phyloP scores from a whole-genome alignment of 2,329 filamentous ascomycete genomes.

The Keithomyces neogunnii region DNA sequence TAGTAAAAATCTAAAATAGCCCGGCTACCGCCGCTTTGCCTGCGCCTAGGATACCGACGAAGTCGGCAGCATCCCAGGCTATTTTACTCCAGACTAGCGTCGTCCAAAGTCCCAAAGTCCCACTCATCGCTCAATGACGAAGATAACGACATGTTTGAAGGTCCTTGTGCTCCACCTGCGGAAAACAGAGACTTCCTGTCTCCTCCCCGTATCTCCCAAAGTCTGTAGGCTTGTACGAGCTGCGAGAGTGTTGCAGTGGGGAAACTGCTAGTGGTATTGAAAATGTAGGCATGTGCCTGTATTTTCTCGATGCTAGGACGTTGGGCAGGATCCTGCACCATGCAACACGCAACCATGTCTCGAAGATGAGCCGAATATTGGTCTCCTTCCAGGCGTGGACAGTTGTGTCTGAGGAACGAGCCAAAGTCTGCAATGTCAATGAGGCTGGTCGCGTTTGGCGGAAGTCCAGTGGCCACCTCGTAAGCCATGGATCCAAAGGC shows the following conservation, averaged over 20 bases:
- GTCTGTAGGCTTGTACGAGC: slow-evolving; percentile 62
- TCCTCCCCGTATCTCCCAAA: slow-evolving; percentile 69
- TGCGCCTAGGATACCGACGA: too few relatives aligned
- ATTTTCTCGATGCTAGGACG: slow-evolving; percentile 63
- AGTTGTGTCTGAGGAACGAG: slow-evolving; percentile 48
- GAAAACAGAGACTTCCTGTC: slow-evolving; percentile 59
- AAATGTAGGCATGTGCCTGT: slow-evolving; percentile 60
- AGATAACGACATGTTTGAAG: slow-evolving; percentile 33
- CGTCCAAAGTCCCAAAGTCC: slow-evolving; percentile 60
- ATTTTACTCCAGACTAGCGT: slow-evolving; percentile 51
- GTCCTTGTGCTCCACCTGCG: slow-evolving; percentile 47
- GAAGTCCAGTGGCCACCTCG: slow-evolving; percentile 73
- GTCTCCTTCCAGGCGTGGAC: slow-evolving; percentile 62
- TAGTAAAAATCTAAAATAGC: too few relatives aligned
- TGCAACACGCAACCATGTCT: slow-evolving; percentile 62
- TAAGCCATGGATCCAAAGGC: slow-evolving; percentile 74
- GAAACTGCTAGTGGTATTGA: slow-evolving; percentile 50
- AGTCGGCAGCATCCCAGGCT: too few relatives aligned
- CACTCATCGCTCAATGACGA: slow-evolving; percentile 49
- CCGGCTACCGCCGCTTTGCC: too few relatives aligned
- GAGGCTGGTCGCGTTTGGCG: slow-evolving; percentile 56
- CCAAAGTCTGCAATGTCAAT: slow-evolving; percentile 40
- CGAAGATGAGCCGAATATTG: slow-evolving; percentile 61
- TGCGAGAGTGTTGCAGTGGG: slow-evolving; percentile 55
- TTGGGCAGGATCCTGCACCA: slow-evolving; percentile 58